These are phyloP conservation scores for Lentinula guzmanii DNA, from an alignment of 768 basidiomycete genomes.

Conservation along the genomic window DNA sequence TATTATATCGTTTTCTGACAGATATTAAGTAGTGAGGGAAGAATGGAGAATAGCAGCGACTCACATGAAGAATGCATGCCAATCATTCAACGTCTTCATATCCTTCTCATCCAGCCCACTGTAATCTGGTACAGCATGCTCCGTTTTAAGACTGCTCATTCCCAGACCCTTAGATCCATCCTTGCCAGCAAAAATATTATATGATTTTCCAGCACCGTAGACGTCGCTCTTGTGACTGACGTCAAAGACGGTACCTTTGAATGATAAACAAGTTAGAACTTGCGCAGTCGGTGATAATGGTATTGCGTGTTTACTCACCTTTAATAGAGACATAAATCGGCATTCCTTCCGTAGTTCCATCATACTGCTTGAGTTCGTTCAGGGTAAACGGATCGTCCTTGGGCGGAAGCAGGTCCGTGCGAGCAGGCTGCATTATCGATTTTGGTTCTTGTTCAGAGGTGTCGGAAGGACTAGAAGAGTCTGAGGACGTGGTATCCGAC, in stretches of 20 bases:
- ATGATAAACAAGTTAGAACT: neutral
- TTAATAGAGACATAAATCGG: constrained; percentile 94
- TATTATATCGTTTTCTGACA: constrained; percentile 76
- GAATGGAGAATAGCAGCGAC: constrained; percentile 23
- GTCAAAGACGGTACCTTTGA: constrained; percentile 80
- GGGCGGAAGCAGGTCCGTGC: constrained; percentile 57
- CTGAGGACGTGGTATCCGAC: neutral
- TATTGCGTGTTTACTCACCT: constrained; percentile 35
- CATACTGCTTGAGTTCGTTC: constrained; percentile 59
- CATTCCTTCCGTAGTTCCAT: constrained; percentile 58
- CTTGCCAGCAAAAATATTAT: constrained; percentile 88
- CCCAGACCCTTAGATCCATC: constrained; percentile 89
- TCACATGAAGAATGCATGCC: constrained; percentile 83
- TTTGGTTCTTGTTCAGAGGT: constrained; percentile 30
- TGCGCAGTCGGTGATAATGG: neutral
- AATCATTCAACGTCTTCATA: constrained; percentile 78
- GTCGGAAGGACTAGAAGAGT: neutral
- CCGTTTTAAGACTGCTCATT: constrained; percentile 78
- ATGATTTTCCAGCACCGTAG: constrained; percentile 78
- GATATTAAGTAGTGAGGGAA: constrained; percentile 3
- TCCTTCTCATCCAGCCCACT: constrained; percentile 68
- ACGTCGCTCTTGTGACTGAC: constrained; percentile 81
- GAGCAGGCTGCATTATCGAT: constrained; percentile 68
- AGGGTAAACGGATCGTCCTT: constrained; percentile 75
- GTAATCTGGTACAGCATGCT: constrained; percentile 88